phyloP scores from a whole-genome alignment of 345 rosid genomes.

The Sisymbrium irio region DNA sequence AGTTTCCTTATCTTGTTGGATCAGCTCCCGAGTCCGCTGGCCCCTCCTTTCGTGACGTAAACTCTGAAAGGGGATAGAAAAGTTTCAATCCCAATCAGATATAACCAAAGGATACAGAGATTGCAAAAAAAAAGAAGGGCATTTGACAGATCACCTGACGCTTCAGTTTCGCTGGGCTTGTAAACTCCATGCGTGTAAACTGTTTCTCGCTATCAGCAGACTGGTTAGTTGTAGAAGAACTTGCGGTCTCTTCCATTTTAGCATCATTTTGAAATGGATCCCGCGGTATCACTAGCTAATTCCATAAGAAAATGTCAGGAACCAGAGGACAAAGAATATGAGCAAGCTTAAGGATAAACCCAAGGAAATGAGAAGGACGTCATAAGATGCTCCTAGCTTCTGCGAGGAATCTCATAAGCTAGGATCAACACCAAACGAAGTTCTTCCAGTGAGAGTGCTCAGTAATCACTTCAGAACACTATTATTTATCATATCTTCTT shows the following conservation, averaged over 20 bases:
- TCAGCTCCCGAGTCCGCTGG: constrained; percentile 58
- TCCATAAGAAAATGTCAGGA: constrained; percentile 8
- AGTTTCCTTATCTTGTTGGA: constrained; percentile 55
- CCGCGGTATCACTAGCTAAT: constrained; percentile 39
- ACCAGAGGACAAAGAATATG: neutral
- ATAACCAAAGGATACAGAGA: neutral
- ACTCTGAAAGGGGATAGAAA: constrained; percentile 43
- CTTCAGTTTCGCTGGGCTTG: constrained; percentile 76
- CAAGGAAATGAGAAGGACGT: neutral
- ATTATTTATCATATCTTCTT: neutral
- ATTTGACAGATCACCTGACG: constrained; percentile 61
- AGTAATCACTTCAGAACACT: neutral
- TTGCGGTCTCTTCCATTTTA: constrained; percentile 36
- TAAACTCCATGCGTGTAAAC: constrained; percentile 31
- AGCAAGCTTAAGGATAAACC: constrained; percentile 5
- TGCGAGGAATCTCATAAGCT: constrained; percentile 2
- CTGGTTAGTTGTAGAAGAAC: constrained; percentile 28
- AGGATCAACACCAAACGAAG: neutral
- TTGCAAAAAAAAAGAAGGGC: constrained; percentile 5
- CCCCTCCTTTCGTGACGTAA: constrained; percentile 62
- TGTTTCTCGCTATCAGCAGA: constrained; percentile 36
- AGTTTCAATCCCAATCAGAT: constrained; percentile 33
- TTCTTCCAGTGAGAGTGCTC: neutral
- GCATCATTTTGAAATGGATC: constrained; percentile 39
- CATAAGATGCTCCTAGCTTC: neutral